Conservation (phyloP, 2,329 filamentous ascomycete genomes). For the Aspergillus japonicus region DNA sequence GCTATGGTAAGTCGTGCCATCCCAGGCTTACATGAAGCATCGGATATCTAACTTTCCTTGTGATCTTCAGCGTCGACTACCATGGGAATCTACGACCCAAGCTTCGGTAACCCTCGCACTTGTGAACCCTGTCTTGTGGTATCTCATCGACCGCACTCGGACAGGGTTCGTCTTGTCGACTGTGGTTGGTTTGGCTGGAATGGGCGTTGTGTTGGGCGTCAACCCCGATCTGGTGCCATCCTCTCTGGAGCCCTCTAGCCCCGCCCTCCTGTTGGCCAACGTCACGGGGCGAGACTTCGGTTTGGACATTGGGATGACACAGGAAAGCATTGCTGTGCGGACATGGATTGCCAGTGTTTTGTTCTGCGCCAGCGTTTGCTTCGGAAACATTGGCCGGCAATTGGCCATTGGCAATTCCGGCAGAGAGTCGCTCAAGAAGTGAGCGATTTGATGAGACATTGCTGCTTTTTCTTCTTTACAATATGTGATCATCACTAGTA, state of each 20-base stretch:
- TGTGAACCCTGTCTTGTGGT: constrained; percentile 93
- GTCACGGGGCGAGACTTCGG: constrained; percentile 31
- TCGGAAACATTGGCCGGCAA: constrained; percentile 88
- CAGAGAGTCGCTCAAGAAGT: constrained; percentile 24
- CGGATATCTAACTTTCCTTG: constrained; percentile 16
- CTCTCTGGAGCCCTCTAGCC: constrained; percentile 51
- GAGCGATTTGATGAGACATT: background rate
- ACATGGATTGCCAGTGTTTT: constrained; percentile 92
- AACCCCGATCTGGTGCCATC: constrained; percentile 76
- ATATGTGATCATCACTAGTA: background rate
- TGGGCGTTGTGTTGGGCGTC: constrained; percentile 69
- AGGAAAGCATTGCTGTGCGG: constrained; percentile 61
- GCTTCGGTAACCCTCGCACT: constrained; percentile 84
- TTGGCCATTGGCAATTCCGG: constrained; percentile 57
- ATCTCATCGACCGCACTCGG: constrained; percentile 85
- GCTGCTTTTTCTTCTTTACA: background rate
- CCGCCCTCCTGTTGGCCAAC: constrained; percentile 26
- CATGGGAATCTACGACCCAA: constrained; percentile 94
- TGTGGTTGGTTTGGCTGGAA: constrained; percentile 70
- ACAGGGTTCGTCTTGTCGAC: constrained; percentile 79
- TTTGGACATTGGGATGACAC: constrained; percentile 38
- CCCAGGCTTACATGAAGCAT: background rate
- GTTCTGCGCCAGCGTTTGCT: constrained; percentile 92
- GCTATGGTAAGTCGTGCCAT: constrained; percentile 67
- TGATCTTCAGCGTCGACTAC: constrained; percentile 69